phyloP scores from a whole-genome alignment of 1,139 yeast species.

The Debaryomyces subglobosus region DNA sequence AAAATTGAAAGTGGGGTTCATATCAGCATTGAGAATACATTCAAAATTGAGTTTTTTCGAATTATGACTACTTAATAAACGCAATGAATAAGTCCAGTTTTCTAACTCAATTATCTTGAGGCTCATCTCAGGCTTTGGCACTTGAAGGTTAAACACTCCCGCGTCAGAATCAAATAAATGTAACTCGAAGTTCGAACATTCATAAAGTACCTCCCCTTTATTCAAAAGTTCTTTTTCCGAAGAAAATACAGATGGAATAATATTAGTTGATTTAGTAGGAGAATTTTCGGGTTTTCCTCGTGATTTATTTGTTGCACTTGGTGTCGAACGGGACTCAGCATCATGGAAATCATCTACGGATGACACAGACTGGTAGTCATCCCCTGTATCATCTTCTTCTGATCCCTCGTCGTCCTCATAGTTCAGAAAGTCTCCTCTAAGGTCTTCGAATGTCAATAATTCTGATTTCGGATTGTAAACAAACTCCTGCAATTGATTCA shows the following conservation, averaged over 20 bases:
- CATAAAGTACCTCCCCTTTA: constrained; percentile 12
- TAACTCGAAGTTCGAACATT: constrained; percentile 28
- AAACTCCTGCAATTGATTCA: constrained; percentile 59
- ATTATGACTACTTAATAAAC: constrained; percentile 28
- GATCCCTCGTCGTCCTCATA: constrained; percentile 15
- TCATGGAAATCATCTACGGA: constrained; percentile 20
- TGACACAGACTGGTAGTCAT: constrained; percentile 10
- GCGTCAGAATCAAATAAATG: constrained; percentile 59
- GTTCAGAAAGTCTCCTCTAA: constrained; percentile 17
- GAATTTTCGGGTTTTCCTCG: constrained; percentile 8
- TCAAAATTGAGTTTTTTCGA: constrained; percentile 36
- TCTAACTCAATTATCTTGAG: constrained; percentile 50
- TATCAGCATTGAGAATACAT: constrained; percentile 45
- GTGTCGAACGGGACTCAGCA: constrained; percentile 13
- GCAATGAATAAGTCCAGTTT: constrained; percentile 56
- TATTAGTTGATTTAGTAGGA: background rate
- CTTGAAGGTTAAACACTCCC: constrained; percentile 53
- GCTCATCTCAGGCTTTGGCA: constrained; percentile 15
- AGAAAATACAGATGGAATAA: background rate
- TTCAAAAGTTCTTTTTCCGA: background rate
- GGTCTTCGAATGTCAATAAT: constrained; percentile 26
- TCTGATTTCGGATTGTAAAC: constrained; percentile 36
- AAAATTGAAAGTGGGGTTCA: constrained; percentile 69
- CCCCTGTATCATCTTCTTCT: constrained; percentile 17
- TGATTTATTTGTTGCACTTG: background rate